These are phyloP conservation scores for Citeromyces hawaiiensis DNA, from an alignment of 1,139 yeast species.

Conservation along the genomic window DNA sequence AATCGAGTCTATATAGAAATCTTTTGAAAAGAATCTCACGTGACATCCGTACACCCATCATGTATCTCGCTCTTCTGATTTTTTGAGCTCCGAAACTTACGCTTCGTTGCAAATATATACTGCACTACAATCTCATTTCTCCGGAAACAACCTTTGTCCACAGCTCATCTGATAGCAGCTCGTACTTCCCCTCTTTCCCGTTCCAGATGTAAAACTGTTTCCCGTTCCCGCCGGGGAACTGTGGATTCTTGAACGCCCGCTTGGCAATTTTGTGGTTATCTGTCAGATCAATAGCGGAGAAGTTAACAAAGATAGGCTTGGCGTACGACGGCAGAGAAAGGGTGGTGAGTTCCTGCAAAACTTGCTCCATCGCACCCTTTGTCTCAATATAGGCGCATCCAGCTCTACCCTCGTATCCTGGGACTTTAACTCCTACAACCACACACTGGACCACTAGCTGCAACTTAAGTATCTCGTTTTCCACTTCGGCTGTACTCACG, in stretches of 20 bases:
- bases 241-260: constrained; percentile 61
- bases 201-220: constrained; percentile 66
- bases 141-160: constrained; percentile 10
- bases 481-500: constrained; percentile 90
- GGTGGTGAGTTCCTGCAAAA: constrained; percentile 25
- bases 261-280: constrained; percentile 86
- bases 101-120: too few relatives aligned
- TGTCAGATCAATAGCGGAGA: constrained; percentile 51
- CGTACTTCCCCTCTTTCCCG: constrained; percentile 30
- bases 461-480: constrained; percentile 32
- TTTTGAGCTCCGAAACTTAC: too few relatives aligned
- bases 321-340: constrained; percentile 71
- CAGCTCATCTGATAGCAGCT: constrained; percentile 9
- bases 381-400: constrained; percentile 72
- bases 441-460: constrained; percentile 58
- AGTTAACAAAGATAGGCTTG: constrained; percentile 70
- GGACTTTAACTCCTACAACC: constrained; percentile 82
- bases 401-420: constrained; percentile 89
- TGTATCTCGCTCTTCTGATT: too few relatives aligned
- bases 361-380: constrained; percentile 21
- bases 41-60: too few relatives aligned
- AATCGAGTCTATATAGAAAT: too few relatives aligned
- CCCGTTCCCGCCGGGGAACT: constrained; percentile 53
- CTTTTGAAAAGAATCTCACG: too few relatives aligned
- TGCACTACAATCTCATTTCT: constrained; percentile 11